These are phyloP conservation scores for Stropharia rugosoannulata DNA, from an alignment of 768 basidiomycete species.

Conservation along the genomic window DNA sequence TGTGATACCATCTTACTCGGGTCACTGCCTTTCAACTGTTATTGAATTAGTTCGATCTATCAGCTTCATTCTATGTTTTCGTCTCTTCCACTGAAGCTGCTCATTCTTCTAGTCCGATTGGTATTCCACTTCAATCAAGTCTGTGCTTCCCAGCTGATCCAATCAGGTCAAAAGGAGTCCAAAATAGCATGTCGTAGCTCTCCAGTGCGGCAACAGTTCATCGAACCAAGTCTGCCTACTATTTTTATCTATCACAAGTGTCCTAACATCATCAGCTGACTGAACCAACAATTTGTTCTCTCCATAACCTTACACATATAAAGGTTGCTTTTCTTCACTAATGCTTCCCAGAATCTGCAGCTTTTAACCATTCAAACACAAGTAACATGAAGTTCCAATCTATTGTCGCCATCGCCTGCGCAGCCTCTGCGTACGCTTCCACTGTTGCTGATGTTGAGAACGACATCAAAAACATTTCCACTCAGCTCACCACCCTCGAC, in stretches of 20 bases:
- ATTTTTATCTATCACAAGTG: conserved; percentile 14
- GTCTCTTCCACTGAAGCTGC: no score
- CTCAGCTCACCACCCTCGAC: conserved; percentile 27
- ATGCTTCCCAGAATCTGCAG: not conserved
- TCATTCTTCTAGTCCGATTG: no score
- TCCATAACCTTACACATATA: not conserved
- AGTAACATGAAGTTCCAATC: conserved; percentile 26
- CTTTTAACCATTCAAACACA: not conserved
- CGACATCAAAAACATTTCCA: conserved; percentile 27
- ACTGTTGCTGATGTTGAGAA: conserved; percentile 26
- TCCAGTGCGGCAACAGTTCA: no score
- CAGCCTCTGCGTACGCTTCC: conserved; percentile 20
- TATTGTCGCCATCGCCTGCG: conserved; percentile 24
- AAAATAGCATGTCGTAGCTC: no score
- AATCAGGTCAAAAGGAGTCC: no score
- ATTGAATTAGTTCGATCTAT: no score
- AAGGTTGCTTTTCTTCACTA: not conserved
- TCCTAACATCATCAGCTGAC: conserved; percentile 6
- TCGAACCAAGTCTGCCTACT: not conserved
- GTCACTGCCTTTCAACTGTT: no score
- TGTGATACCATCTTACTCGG: no score
- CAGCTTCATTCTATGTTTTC: no score
- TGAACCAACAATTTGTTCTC: not conserved
- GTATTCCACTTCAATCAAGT: no score
- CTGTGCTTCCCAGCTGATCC: no score